Evolutionary conservation across 108 stramenopile genomes (phyloP), one percentile per base, ranked within the genome.

Genomic region (Fragilariopsis cylindrus): DNA sequence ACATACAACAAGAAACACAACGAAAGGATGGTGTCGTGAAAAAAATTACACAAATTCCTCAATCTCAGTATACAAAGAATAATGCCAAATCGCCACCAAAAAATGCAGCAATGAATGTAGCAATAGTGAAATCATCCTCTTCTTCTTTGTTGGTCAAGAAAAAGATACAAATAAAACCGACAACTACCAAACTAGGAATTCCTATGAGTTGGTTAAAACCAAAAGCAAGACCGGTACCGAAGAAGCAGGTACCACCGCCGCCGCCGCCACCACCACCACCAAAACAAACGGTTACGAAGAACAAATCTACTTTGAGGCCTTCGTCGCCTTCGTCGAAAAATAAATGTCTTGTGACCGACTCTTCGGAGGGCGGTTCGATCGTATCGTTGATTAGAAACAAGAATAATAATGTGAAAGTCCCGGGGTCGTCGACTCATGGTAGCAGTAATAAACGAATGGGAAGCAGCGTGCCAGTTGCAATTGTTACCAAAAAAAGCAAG

Each of bases 161-260:
- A 42, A 19, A 60, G 21, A 47, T 62, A 13, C 47, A 16, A 72
- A 60, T 1, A 40, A 42, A 54, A 21, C 5, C 73, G 7, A 65
- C 47, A 45, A 64, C 41, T 3, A 60, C n/a, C 67, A 57, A 60
- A 41, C 52, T 68, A 45, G 75, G 57, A 21, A 76, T 76, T 44
- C 76, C 76, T 6, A 63, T 70, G 76, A 47, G 69, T 6, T 76
- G 76, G 76, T 57, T 76, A 50, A 76, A 76, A 39, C 76, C 76
- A 48, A 48, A 45, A 30, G 48, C 66, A 15, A 76, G 70, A 21
- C 60, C 69, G 21, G 68, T 68, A 44, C 47, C 53, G 13, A 15
- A n/a, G 21, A 54, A 15, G 21, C 50, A 46, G 41, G 12, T 2
- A 30, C 43, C 21, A 8, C 55, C 57, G 11, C 65, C 63, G 13